These are phyloP conservation scores for Aquilaria agallochum DNA, from an alignment of 441 rosid species.

Conservation along the genomic window DNA sequence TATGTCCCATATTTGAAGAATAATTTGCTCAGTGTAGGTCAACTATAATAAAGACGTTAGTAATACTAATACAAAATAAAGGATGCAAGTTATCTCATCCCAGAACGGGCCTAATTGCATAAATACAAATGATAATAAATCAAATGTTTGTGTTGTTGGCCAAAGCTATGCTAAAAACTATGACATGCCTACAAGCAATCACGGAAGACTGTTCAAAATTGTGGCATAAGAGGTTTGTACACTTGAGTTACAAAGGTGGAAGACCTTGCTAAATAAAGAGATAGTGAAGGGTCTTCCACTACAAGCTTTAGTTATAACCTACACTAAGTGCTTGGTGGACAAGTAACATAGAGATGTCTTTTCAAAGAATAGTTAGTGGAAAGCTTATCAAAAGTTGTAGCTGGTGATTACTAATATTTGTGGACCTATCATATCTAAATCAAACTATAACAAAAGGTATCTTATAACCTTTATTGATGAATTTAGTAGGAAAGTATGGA, in stretches of 20 bases:
- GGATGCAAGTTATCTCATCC: neutral
- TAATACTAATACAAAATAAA: neutral
- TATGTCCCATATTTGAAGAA: neutral
- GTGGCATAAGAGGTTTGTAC: neutral
- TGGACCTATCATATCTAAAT: neutral
- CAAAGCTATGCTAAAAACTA: no score
- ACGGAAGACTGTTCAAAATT: neutral
- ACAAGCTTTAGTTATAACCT: neutral
- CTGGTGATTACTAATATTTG: neutral
- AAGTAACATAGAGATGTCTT: constrained; percentile 3
- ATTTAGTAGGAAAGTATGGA: neutral
- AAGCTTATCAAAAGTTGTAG: neutral
- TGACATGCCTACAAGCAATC: no score
- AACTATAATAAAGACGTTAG: neutral
- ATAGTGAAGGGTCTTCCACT: neutral
- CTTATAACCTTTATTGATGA: neutral
- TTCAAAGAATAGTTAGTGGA: neutral
- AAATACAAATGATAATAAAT: no score
- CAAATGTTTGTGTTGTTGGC: neutral
- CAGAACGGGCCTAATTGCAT: no score
- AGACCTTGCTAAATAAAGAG: neutral
- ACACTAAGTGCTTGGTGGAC: neutral
- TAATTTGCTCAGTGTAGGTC: neutral
- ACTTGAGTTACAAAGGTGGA: neutral
- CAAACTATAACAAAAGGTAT: neutral